Evolutionary conservation across 176 grass and related monocot genomes (phyloP).

Genomic region (Cenchrus fungigraminus): DNA sequence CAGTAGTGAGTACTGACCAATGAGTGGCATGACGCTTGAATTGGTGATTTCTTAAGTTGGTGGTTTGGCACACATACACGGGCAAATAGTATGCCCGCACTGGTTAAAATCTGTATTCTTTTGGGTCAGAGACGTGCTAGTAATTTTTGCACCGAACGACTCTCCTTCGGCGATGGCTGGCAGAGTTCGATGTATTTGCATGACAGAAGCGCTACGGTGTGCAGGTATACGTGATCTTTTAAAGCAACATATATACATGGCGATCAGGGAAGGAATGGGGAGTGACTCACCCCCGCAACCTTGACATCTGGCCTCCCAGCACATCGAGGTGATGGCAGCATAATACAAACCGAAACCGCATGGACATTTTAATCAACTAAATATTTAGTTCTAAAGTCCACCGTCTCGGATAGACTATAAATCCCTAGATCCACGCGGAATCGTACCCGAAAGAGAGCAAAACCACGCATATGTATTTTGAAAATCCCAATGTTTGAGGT

Average conservation of each 20-base stretch:
- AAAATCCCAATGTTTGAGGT: not conserved
- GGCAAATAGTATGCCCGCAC: no score
- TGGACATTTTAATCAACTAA: not conserved
- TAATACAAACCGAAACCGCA: conserved; percentile 14
- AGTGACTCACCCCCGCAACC: conserved; percentile 8
- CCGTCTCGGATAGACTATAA: not conserved
- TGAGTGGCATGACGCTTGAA: no score
- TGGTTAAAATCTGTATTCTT: no score
- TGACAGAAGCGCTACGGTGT: not conserved
- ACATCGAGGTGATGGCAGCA: not conserved
- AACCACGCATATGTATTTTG: not conserved
- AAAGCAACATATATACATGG: not conserved
- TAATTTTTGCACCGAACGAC: not conserved
- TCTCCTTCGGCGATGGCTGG: not conserved
- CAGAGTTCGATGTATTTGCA: not conserved
- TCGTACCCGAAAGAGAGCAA: not conserved
- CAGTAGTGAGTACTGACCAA: no score
- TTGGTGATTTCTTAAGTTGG: no score
- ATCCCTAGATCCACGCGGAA: conserved; percentile 1
- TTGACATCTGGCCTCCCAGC: conserved; percentile 5
- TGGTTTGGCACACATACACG: no score
- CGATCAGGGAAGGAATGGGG: not conserved
- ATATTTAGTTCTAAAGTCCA: not conserved
- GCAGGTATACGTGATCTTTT: not conserved
- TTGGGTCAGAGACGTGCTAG: not conserved